phyloP scores from a whole-genome alignment of 805 yeast species.

The Candida tibetensis region DNA sequence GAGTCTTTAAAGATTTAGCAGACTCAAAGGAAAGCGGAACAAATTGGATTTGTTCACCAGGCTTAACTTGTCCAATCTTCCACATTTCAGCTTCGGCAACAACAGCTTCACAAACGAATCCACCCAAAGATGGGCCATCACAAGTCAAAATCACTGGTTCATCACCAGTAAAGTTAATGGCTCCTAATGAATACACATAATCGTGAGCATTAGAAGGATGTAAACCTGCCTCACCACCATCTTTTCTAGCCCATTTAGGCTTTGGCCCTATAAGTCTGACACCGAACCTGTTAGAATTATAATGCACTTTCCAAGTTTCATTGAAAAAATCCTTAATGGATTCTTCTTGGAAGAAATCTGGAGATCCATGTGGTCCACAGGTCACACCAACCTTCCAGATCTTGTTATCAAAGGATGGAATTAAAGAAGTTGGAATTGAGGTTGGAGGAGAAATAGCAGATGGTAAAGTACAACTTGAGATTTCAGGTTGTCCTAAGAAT shows the following conservation, averaged over 20 bases:
- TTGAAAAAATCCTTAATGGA: constrained; percentile 72
- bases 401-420: constrained; percentile 51
- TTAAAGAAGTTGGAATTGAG: constrained; percentile 51
- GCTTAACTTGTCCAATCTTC: constrained; percentile 97
- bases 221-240: constrained; percentile 97
- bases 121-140: constrained; percentile 97
- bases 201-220: constrained; percentile 99
- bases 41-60: constrained; percentile 84
- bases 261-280: constrained; percentile 93
- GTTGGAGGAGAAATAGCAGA: constrained; percentile 66
- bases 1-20: constrained; percentile 61
- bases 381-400: constrained; percentile 90
- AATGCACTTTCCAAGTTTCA: constrained; percentile 89
- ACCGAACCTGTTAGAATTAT: constrained; percentile 96
- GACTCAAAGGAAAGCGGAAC: constrained; percentile 68
- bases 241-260: constrained; percentile 93
- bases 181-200: constrained; percentile 94
- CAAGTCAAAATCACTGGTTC: constrained; percentile 96
- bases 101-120: constrained; percentile 95
- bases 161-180: constrained; percentile 97
- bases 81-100: constrained; percentile 95
- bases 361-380: constrained; percentile 97
- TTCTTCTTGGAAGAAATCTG: constrained; percentile 84
- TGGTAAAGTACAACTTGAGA: constrained; percentile 67
- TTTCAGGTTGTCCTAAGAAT: constrained; percentile 75